Base-by-base conservation (phyloP, 768 basidiomycete species). In the Auricularia sp. region DNA sequence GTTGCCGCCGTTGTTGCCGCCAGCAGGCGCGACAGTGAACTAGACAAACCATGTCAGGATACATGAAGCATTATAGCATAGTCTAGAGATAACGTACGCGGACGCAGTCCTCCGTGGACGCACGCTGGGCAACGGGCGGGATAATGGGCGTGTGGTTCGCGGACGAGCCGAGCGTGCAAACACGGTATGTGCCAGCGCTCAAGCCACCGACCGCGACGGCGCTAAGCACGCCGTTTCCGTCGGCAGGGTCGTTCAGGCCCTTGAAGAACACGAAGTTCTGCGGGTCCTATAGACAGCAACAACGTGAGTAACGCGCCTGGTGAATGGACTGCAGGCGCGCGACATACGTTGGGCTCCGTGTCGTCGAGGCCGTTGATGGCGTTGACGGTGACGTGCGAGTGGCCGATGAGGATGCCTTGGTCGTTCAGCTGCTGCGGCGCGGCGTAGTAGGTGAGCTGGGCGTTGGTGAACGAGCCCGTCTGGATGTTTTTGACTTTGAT, bases 61-160 rank as follows among this genome's bases (percentile, higher is more conserved):
- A 51, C 18, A 18, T 18, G 43, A 44, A 44, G 18, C 6, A 18
- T 6, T 51, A 18, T 6, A 51, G 11, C 11, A 10, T 4, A 8
- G 39, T 42, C 39, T 10, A 21, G 21, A 10, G 18, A 51, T 8
- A 8, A 51, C 47, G 47, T 51, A 51, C 47, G 73, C 87, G 87
- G 72, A 83, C 71, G 61, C 75, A 77, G 70, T 89, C 86, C 70
- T 87, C 84, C 36, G 84, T 69, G 29, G 74, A 73, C 65, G 85
- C 85, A 67, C 84, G 87, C 68, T 84, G 85, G 18, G 82, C 85
- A 59, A 87, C 71, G 18, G 86, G 77, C 56, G 81, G 83, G 64
- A 86, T 73, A 61, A 75, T 79, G 3, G 82, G 85, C 67, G 81
- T 80, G 68, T 88, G 85, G 73, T 87, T 87, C 11, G 81, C 70